Evolutionary conservation across 192 early-diverging fungal genomes (phyloP).

Genomic region (Coemansia interrupta): DNA sequence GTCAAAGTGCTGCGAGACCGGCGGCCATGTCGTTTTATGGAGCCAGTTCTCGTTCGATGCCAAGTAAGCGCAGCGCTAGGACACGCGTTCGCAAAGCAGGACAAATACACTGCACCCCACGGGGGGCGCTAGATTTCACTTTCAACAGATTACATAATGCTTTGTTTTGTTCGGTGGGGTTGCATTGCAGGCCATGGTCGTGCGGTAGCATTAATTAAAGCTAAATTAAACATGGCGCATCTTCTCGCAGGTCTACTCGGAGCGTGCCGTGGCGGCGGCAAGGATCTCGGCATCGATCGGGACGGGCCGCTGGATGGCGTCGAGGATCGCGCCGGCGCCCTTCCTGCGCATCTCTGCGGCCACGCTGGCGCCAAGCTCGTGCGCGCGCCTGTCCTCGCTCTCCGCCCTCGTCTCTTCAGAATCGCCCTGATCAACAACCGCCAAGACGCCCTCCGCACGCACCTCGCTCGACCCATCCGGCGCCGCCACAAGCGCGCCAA

Average conservation of each 20-base stretch:
- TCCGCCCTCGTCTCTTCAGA: slow-evolving; percentile 1
- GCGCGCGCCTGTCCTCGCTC: slow-evolving; percentile 18
- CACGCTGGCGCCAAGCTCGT: slow-evolving; percentile 46
- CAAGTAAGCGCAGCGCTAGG: too few relatives aligned
- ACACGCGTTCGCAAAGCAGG: too few relatives aligned
- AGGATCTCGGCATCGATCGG: neutral
- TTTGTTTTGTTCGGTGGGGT: too few relatives aligned
- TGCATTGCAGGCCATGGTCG: too few relatives aligned
- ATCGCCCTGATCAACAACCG: neutral
- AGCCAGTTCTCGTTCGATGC: neutral
- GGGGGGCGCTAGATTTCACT: too few relatives aligned
- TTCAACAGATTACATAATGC: too few relatives aligned
- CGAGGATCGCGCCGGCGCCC: slow-evolving; percentile 58
- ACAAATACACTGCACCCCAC: too few relatives aligned
- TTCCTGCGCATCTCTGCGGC: slow-evolving; percentile 48
- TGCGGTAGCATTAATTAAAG: too few relatives aligned
- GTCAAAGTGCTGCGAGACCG: slow-evolving; percentile 11
- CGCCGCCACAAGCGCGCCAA: slow-evolving; percentile 69
- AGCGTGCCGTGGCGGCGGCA: neutral
- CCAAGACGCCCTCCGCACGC: slow-evolving; percentile 37
- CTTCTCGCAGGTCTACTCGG: neutral
- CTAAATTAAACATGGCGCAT: neutral
- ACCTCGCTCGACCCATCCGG: slow-evolving; percentile 72
- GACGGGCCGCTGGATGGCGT: slow-evolving; percentile 37
- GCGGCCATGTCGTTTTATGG: neutral